Evolutionary conservation across 2,329 filamentous ascomycete genomes (phyloP), one percentile per base, ranked within the genome.

Genomic region (Diaporthe batatas): DNA sequence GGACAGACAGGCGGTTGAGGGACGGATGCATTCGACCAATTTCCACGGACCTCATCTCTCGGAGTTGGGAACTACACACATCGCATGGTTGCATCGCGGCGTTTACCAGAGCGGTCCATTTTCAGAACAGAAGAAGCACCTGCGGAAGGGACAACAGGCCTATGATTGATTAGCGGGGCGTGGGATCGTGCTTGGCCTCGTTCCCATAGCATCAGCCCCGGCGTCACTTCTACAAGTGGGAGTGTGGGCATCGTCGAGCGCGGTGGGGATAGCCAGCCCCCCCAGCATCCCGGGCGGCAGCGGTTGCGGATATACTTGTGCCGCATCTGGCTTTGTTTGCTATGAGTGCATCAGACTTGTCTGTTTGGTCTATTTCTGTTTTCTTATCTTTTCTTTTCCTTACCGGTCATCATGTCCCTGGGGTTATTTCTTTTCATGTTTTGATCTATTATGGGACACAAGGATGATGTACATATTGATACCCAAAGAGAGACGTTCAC

Each of bases 401-500:
- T 0, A 53, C 36, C 21, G 12, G 32, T 53, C 47, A 25, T 47
- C 21, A 53, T 53, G 47, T 34, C 25, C 36, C 14, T 42, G 6
- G 16, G 25, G 18, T 58, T 39, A n/a, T 23, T 0, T 39, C 1
- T 25, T 39, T 36, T 1, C 12, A 3, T 6, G 16, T 44, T 21
- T 64, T 23, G 32, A 29, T 49, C 18, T 64, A 51, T 36, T 34
- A 23, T 36, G 62, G 62, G 29, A n/a, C 42, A 39, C 2, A 16
- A 23, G 62, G 32, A 67, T 65, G 16, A 12, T 67, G 44, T 67
- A 67, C 14, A 67, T 67, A 51, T 53, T 49, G 62, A 67, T 67
- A 67, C 62, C 62, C 62, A 67, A n/a, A 67, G 62, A 67, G 32
- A 67, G 62, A 65, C 29, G 62, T 51, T 65, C 36, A 51, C 62